phyloP scores from a whole-genome alignment of 768 basidiomycete genomes.

The Daedaleopsis sinensis region DNA sequence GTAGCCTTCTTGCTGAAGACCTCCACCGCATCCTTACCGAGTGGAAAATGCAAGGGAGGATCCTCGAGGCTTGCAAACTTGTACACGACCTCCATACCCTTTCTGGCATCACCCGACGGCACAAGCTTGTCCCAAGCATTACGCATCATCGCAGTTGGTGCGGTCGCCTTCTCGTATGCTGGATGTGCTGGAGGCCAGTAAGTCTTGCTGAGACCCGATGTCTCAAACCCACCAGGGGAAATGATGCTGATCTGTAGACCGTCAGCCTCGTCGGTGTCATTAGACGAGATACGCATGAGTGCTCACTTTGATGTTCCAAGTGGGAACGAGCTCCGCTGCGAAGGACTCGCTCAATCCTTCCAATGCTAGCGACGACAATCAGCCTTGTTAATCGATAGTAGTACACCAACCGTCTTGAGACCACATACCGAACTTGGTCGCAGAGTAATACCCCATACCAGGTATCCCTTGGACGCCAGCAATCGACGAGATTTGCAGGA shows the following conservation, averaged over 20 bases:
- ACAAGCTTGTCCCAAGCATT: background rate
- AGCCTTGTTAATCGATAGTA: background rate
- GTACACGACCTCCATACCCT: conserved; percentile 10
- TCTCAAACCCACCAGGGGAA: conserved; percentile 13
- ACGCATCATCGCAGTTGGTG: background rate
- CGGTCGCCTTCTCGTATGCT: conserved; percentile 10
- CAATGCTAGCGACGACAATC: background rate
- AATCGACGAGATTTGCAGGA: conserved; percentile 15
- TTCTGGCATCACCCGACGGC: background rate
- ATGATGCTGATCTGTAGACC: conserved; percentile 13
- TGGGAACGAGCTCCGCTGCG: conserved; percentile 15
- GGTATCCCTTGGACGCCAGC: background rate
- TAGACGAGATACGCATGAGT: background rate
- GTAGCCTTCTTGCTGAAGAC: background rate
- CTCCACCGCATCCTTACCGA: conserved; percentile 7
- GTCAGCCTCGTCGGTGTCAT: background rate
- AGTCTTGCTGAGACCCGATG: conserved; percentile 1
- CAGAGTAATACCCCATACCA: conserved; percentile 5
- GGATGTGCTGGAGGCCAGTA: conserved; percentile 9
- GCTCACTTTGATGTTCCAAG: conserved; percentile 24
- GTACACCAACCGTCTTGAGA: background rate
- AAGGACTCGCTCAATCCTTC: conserved; percentile 11
- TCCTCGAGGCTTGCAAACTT: conserved; percentile 2
- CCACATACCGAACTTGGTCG: conserved; percentile 11
- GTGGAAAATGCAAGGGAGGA: conserved; percentile 6